phyloP scores from a whole-genome alignment of 1,139 yeast species.

The Kazachstania sp. region DNA sequence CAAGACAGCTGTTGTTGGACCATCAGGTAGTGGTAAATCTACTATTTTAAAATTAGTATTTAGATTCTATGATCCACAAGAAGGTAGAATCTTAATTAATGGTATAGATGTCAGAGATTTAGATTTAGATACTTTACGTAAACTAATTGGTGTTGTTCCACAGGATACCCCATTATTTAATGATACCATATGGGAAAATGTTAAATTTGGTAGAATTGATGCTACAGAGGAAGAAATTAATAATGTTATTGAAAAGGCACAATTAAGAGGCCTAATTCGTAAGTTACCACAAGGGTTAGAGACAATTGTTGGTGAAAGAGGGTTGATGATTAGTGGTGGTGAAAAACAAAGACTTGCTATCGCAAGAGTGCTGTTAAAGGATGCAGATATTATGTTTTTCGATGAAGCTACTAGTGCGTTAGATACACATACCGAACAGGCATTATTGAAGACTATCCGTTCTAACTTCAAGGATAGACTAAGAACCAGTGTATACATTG shows the following conservation, averaged over 20 bases:
- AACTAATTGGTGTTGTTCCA: conserved; percentile 83
- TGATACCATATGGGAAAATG: conserved; percentile 79
- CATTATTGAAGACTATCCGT: conserved; percentile 64
- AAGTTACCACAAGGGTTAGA: conserved; percentile 77
- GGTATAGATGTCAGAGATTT: conserved; percentile 81
- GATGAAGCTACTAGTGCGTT: conserved; percentile 97
- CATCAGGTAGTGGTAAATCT: conserved; percentile 92
- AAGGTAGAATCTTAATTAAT: conserved; percentile 75
- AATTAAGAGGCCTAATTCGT: conserved; percentile 51
- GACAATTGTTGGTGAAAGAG: conserved; percentile 96
- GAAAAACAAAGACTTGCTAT: conserved; percentile 94
- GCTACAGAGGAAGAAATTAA: conserved; percentile 69
- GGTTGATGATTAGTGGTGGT: conserved; percentile 98
- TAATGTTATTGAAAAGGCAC: conserved; percentile 58
- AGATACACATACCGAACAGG: conserved; percentile 93
- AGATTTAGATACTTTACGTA: conserved; percentile 66
- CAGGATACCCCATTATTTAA: conserved; percentile 96
- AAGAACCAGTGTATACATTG: conserved; percentile 80
- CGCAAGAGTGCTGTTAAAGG: conserved; percentile 75
- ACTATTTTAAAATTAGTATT: conserved; percentile 77
- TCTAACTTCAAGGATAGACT: conserved; percentile 46
- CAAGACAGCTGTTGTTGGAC: conserved; percentile 90
- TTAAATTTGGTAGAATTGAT: conserved; percentile 72
- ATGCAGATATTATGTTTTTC: conserved; percentile 83
- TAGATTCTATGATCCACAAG: conserved; percentile 76